Evolutionary conservation across 2,329 filamentous ascomycete genomes (phyloP).

Genomic region (Arthrinium puccinioides): DNA sequence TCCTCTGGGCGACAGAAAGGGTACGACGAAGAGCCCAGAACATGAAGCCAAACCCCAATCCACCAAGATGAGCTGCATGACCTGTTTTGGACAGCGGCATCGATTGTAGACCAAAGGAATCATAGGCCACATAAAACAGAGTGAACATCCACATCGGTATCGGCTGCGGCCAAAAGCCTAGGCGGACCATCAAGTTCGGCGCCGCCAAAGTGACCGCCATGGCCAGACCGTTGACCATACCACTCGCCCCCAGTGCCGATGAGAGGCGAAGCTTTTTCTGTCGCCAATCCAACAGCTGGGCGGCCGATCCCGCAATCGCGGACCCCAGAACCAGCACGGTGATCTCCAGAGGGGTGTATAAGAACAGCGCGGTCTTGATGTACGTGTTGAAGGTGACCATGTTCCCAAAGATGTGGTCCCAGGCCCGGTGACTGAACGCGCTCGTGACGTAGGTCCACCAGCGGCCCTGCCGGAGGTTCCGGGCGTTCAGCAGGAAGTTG

Average conservation of each 20-base stretch:
- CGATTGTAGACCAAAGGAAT: neutral
- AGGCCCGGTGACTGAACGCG: constrained; percentile 5
- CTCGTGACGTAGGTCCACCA: constrained; percentile 5
- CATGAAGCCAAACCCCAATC: constrained; percentile 3
- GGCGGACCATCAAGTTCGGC: neutral
- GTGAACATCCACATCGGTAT: constrained; percentile 5
- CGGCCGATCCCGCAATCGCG: constrained; percentile 1
- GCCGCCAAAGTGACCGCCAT: constrained; percentile 3
- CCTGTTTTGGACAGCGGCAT: neutral
- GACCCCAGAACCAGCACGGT: constrained; percentile 2
- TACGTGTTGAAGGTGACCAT: constrained; percentile 4
- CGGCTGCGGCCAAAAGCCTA: neutral
- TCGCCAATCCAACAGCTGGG: constrained; percentile 2
- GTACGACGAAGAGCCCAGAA: no score
- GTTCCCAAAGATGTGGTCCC: constrained; percentile 3
- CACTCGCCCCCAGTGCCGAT: constrained; percentile 5
- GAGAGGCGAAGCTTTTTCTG: neutral
- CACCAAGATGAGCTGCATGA: constrained; percentile 4
- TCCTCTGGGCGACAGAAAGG: no score
- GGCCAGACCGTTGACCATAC: constrained; percentile 2
- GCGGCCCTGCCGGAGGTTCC: constrained; percentile 5
- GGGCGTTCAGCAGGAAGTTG: constrained; percentile 2
- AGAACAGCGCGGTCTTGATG: constrained; percentile 1
- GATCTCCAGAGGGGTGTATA: neutral
- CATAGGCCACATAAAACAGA: neutral